Percentiles rank a stretch among this genome's conserved stretches.
These are phyloP conservation scores for Podaxis sp. DNA, from an alignment of 768 basidiomycete genomes.

Conservation along the genomic window DNA sequence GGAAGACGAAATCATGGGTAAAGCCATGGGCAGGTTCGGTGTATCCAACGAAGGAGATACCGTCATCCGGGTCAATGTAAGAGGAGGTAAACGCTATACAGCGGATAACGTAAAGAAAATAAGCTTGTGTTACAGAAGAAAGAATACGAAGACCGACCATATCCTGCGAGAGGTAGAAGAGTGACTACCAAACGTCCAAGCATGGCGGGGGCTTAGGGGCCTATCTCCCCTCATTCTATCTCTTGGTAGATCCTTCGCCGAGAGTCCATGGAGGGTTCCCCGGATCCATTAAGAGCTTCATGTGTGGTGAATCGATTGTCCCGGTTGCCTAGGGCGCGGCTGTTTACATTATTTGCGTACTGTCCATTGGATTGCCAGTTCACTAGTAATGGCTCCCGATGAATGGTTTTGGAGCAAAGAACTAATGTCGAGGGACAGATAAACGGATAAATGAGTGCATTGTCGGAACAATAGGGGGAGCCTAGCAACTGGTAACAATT, in stretches of 20 bases:
- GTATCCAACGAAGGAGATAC: conserved; percentile 46
- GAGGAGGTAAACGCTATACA: conserved; percentile 19
- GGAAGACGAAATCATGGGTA: conserved; percentile 49
- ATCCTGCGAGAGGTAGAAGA: neutral
- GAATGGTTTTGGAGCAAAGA: neutral
- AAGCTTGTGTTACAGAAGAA: neutral
- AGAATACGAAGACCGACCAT: neutral
- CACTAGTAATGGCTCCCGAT: neutral
- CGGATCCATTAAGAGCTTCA: neutral
- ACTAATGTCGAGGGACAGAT: neutral
- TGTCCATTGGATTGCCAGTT: neutral
- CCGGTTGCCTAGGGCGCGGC: too few relatives aligned
- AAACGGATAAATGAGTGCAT: neutral
- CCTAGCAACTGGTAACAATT: neutral
- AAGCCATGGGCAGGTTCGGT: conserved; percentile 38
- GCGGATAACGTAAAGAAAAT: neutral
- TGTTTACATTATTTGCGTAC: too few relatives aligned
- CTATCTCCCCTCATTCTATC: neutral
- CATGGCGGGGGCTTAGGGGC: neutral
- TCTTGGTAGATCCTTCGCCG: neutral
- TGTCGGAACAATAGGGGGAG: neutral
- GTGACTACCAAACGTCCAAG: neutral
- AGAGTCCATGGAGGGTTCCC: neutral
- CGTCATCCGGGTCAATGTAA: conserved; percentile 44
- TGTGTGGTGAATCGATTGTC: neutral